Conservation (phyloP, 306 rosid species). For the Pueraria montana region DNA sequence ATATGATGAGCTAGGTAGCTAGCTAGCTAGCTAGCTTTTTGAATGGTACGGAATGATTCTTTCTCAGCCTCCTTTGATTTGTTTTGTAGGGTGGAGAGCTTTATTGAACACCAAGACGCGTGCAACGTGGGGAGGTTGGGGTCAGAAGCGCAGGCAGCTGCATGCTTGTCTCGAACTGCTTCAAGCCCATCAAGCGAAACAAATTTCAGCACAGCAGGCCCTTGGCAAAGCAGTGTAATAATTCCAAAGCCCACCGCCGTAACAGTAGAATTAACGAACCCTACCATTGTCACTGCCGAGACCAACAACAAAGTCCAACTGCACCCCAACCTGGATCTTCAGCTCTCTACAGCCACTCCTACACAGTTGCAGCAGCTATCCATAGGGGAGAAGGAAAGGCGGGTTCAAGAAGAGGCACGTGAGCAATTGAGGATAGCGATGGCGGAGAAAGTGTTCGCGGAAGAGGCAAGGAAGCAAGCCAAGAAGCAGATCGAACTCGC, state of each 20-base stretch:
- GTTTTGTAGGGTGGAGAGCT: constrained; percentile 96
- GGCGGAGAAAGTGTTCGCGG: constrained; percentile 80
- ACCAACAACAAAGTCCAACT: not conserved
- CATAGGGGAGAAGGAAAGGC: constrained; percentile 59
- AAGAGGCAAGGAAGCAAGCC: constrained; percentile 85
- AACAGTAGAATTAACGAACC: constrained; percentile 56
- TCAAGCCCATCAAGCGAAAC: constrained; percentile 93
- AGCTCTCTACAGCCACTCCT: constrained; percentile 27
- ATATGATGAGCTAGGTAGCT: no score
- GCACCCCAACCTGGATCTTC: constrained; percentile 25
- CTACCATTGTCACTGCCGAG: constrained; percentile 45
- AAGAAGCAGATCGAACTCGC: constrained; percentile 81
- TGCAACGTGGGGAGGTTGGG: constrained; percentile 78
- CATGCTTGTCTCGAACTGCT: constrained; percentile 89
- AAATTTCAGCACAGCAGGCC: constrained; percentile 65
- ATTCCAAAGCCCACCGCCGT: constrained; percentile 31
- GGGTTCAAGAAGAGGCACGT: constrained; percentile 38
- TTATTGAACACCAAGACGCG: constrained; percentile 98
- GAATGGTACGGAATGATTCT: not conserved
- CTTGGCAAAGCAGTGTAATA: constrained; percentile 55
- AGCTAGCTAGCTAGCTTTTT: no score
- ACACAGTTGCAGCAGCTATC: constrained; percentile 78
- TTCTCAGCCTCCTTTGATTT: no score
- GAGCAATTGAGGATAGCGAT: constrained; percentile 78
- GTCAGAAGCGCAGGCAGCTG: constrained; percentile 53